Evolutionary conservation across 78 protist genomes (phyloP).

Genomic region (Anaeramoeba flamelloides): DNA sequence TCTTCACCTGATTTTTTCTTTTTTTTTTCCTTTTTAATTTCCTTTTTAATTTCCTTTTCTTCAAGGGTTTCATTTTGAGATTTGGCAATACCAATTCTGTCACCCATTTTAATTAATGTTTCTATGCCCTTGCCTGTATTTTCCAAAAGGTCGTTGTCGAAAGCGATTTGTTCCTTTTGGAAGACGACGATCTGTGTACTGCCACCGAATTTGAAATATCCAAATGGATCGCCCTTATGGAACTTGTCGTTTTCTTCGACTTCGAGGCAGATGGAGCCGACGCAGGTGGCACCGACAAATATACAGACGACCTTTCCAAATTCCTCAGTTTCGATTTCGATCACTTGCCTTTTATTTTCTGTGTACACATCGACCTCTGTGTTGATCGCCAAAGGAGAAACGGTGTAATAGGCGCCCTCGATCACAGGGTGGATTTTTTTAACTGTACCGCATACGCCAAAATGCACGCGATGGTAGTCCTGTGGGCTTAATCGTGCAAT

Average conservation of each 20-base stretch:
- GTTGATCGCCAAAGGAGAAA: constrained; percentile 55
- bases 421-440: constrained; percentile 15
- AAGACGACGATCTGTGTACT: not conserved
- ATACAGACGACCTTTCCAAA: constrained; percentile 31
- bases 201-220: not conserved
- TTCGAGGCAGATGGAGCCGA: constrained; percentile 45
- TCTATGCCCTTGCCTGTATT: not conserved
- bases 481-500: constrained; percentile 57
- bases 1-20: too few relatives aligned
- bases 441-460: constrained; percentile 32
- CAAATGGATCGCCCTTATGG: too few relatives aligned
- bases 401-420: constrained; percentile 42
- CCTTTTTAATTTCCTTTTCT: too few relatives aligned
- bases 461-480: constrained; percentile 61
- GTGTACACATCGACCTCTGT: constrained; percentile 35
- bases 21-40: too few relatives aligned
- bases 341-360: constrained; percentile 40
- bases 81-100: not conserved
- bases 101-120: not conserved
- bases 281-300: constrained; percentile 52
- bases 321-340: too few relatives aligned
- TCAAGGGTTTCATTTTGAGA: too few relatives aligned
- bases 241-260: too few relatives aligned
- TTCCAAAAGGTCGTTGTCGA: not conserved
- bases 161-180: not conserved